A percentile compares a stretch with the other conserved stretches of the same genome.
Conservation (phyloP, 2,329 filamentous ascomycete genomes). For the Alternaria triticimaculans region DNA sequence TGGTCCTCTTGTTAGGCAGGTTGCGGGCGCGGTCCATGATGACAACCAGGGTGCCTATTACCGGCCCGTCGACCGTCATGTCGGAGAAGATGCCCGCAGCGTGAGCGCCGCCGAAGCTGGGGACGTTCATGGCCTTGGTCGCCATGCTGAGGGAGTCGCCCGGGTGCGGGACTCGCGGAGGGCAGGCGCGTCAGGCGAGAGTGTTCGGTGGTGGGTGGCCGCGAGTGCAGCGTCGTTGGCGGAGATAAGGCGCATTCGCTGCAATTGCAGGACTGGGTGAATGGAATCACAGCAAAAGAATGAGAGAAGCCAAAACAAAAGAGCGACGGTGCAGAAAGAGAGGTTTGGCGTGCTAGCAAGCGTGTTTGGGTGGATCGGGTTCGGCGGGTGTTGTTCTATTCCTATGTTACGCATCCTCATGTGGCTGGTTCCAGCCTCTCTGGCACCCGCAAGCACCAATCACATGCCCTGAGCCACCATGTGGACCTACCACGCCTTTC, state of each 20-base stretch:
- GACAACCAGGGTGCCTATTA: slow-evolving; percentile 90
- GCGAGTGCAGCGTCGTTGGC: slow-evolving; percentile 22
- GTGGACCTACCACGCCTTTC: slow-evolving; percentile 5
- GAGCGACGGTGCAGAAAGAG: slow-evolving; percentile 23
- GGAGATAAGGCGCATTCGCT: slow-evolving; percentile 28
- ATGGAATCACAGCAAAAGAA: background rate
- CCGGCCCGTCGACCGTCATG: slow-evolving; percentile 89
- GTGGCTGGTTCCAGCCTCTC: slow-evolving; percentile 35
- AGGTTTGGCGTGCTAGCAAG: slow-evolving; percentile 5
- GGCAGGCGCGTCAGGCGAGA: slow-evolving; percentile 9
- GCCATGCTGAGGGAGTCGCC: slow-evolving; percentile 39
- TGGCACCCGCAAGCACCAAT: slow-evolving; percentile 8
- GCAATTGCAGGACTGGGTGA: slow-evolving; percentile 19
- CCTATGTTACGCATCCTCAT: slow-evolving; percentile 17
- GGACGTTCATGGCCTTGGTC: slow-evolving; percentile 38
- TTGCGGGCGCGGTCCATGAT: slow-evolving; percentile 97
- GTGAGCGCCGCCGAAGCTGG: slow-evolving; percentile 66
- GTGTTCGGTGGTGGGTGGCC: slow-evolving; percentile 7
- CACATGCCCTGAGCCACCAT: slow-evolving; percentile 1
- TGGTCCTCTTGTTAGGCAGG: slow-evolving; percentile 92
- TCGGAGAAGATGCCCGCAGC: slow-evolving; percentile 94
- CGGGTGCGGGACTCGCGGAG: background rate
- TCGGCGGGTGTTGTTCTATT: slow-evolving; percentile 10
- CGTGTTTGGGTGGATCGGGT: slow-evolving; percentile 10
- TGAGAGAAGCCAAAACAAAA: slow-evolving; percentile 19